Conservation (phyloP, 2,329 filamentous ascomycete species). For the Pestalotiopsis sp. region DNA sequence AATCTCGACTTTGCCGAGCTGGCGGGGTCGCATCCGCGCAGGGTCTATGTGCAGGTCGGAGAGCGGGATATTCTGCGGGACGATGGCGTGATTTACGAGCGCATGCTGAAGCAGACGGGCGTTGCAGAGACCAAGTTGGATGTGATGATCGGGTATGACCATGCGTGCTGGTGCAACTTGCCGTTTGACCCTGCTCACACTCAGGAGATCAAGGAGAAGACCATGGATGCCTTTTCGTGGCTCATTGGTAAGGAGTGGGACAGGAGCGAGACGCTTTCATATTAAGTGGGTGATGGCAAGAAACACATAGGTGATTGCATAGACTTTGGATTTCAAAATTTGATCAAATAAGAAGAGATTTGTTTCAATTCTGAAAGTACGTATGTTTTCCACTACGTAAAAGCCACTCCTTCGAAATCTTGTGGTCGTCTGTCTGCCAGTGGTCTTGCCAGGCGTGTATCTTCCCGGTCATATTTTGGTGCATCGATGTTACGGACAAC, state of each 20-base stretch:
- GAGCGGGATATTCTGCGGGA: conserved; percentile 10
- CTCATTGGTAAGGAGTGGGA: neutral
- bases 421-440: neutral
- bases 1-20: neutral
- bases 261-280: neutral
- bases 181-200: neutral
- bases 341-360: neutral
- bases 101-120: neutral
- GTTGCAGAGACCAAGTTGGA: neutral
- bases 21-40: neutral
- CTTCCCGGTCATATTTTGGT: conserved; percentile 4
- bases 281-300: neutral
- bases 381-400: neutral
- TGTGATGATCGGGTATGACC: neutral
- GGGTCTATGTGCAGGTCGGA: conserved; percentile 8
- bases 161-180: neutral
- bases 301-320: neutral
- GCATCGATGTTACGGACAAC: conserved; percentile 7
- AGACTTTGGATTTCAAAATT: neutral
- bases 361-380: neutral
- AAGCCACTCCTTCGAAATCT: neutral
- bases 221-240: neutral
- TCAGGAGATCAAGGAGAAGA: neutral
- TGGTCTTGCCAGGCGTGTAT: neutral
- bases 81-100: conserved; percentile 12